Base-by-base conservation (phyloP, 2,329 filamentous ascomycete genomes). In the Didymella segeticola region DNA sequence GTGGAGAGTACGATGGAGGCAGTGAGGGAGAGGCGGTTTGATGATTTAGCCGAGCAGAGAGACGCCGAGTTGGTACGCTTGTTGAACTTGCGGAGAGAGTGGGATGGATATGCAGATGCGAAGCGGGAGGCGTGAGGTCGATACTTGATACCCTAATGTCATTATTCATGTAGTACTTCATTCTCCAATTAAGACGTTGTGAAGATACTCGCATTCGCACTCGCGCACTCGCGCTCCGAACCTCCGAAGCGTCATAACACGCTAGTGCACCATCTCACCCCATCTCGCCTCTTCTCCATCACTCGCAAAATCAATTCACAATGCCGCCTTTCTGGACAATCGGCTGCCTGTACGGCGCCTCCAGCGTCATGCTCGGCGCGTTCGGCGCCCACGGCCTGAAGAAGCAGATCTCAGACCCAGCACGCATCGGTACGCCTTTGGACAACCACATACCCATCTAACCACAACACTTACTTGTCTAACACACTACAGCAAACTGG, bases 371-470 rank as follows among this genome's bases (percentile, higher is more conserved):
- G 14, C 70, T 88, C 49, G 86, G 86, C 26, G 87, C 87, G 0
- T 89, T 89, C 71, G 87, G 87, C 29, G 85, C 86, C 11, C 87
- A 89, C 68, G 86, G 86, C 10, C 77, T 89, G 33, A 88, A 87
- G 75, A 80, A 80, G 54, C 77, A 78, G 60, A 84, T 88, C 66
- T 67, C 80, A 9, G 86, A 88, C 61, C 85, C 86, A 3, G 72
- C 78, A 11, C 80, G 80, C 56, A 71, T 89, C 33, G 81, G 51
- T 54, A 30, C 15, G 39, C n/a, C 12, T 27, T 11, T 27, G 6
- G 11, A 11, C 37, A 25, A 2, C 36, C 20, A 3, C 33, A 11
- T 10, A 3, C 10, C n/a, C 20, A 22, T 4, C 19, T 15, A 20
- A 10, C n/a, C 26, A 27, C n/a, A 19, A 5, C 22, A n/a, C 6